Evolutionary conservation across 208 protist genomes (phyloP).

Genomic region (Wallacemonas sp.): DNA sequence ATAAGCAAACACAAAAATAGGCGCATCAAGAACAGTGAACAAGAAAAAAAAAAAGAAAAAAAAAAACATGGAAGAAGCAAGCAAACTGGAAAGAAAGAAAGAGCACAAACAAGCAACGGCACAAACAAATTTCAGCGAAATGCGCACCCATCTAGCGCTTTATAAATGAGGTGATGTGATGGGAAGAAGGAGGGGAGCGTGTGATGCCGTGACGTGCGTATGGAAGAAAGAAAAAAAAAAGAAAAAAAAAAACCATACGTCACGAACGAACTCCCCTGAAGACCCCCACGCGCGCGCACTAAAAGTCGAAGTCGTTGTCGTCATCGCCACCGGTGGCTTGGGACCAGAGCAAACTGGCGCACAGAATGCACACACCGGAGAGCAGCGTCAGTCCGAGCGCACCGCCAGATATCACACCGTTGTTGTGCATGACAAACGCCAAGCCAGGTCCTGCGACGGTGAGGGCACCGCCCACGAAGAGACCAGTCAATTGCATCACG

Average conservation of each 20-base stretch:
- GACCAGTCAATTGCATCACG: constrained; percentile 33
- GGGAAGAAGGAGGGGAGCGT: neutral
- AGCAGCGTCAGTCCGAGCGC: constrained; percentile 51
- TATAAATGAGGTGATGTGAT: too few relatives aligned
- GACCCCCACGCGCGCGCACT: neutral
- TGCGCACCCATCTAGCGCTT: too few relatives aligned
- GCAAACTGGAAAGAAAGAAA: neutral
- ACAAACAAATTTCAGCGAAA: too few relatives aligned
- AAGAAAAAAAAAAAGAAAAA: constrained; percentile 18
- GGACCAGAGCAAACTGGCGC: constrained; percentile 8
- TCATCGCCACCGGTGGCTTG: constrained; percentile 13
- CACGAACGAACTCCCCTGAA: constrained; percentile 1
- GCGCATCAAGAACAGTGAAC: too few relatives aligned
- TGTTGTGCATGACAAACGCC: constrained; percentile 64
- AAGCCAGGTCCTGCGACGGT: constrained; percentile 55
- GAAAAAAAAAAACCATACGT: neutral
- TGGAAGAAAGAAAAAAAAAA: constrained; percentile 17
- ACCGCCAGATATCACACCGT: constrained; percentile 31
- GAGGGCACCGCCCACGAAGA: constrained; percentile 70
- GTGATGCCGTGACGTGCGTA: neutral
- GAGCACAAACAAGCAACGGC: too few relatives aligned
- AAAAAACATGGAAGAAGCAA: constrained; percentile 4
- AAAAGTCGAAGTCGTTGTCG: constrained; percentile 48
- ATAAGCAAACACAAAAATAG: too few relatives aligned
- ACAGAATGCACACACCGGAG: constrained; percentile 32